Conservation (phyloP, 2,329 filamentous ascomycete genomes). For the Neonectria punicea region DNA sequence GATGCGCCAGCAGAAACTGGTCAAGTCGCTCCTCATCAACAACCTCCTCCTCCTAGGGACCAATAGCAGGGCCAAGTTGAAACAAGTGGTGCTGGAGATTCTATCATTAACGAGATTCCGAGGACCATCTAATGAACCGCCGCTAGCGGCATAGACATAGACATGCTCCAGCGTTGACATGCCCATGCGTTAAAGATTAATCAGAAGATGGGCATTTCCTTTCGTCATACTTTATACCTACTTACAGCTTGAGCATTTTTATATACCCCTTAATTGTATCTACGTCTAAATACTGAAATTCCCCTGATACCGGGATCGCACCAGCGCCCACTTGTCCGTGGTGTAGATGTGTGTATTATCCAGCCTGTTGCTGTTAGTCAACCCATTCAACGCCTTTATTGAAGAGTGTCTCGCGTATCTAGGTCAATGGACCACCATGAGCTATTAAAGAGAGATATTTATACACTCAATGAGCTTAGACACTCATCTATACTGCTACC, state of each 20-base stretch:
- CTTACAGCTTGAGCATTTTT: neutral
- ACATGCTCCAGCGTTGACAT: neutral
- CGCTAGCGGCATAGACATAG: neutral
- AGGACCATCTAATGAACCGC: neutral
- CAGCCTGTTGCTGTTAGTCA: constrained; percentile 44
- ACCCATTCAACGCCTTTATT: too few relatives aligned
- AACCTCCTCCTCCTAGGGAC: neutral
- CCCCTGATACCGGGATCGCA: too few relatives aligned
- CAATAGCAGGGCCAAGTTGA: neutral
- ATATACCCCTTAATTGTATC: neutral
- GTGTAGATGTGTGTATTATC: constrained; percentile 62
- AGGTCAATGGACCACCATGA: neutral
- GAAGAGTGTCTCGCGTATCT: too few relatives aligned
- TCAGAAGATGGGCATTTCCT: neutral
- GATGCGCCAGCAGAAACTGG: neutral
- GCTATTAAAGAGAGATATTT: neutral
- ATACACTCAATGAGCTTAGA: neutral
- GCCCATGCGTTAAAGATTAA: neutral
- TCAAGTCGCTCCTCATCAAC: neutral
- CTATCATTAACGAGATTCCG: neutral
- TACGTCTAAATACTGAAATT: too few relatives aligned
- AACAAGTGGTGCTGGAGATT: neutral
- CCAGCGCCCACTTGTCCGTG: constrained; percentile 58
- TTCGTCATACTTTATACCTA: neutral
- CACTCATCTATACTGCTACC: neutral